Base-by-base conservation (phyloP, 2,329 filamentous ascomycete genomes). In the Epichloe sibirici region DNA sequence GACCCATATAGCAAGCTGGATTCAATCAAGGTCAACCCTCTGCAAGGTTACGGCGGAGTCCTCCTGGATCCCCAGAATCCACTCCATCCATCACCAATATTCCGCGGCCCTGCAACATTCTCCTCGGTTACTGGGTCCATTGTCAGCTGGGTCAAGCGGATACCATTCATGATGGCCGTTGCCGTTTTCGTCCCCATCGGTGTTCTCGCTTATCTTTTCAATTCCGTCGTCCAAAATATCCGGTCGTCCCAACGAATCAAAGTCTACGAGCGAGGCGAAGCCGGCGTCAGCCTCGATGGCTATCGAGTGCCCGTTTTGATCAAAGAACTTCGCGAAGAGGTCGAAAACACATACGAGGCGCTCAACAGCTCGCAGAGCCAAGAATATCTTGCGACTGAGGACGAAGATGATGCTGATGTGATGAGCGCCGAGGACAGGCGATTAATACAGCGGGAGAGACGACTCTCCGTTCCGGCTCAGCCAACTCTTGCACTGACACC, bases 281-380 rank as follows among this genome's bases (percentile, higher is more conserved):
- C 81, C 0, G 86, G 83, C 5, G 74, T 88, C 51, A 76, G 83
- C 51, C 74, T 87, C 15, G 74, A 79, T 15, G 77, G 81, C 48
- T 95, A 95, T 63, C 80, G 86, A 21, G 78, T 90, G 34, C 87
- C 88, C 0, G 71, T 93, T 9, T 76, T 89, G 61, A 79, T 91
- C 58, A 83, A 86, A 58, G 84, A 86, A 53, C 80, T 90, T 25
- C 85, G 85, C 42, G 81, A 80, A 52, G 84, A 83, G 25, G 84
- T 91, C 13, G 89, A 95, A 62, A 81, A 85, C 48, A 82, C 83
- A 2, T 89, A 88, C 61, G 88, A 89, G 66, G 80, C 81, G 40
- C 73, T 88, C 47, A 88, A 85, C 63, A 80, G 75, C 57, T 73
- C 78, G 3, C 85, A 88, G 60, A 73, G 75, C 49, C 81, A 89